These are phyloP conservation scores for Chlamydomonas asymmetrica DNA, from an alignment of 139 green algal genomes.

Conservation along the genomic window DNA sequence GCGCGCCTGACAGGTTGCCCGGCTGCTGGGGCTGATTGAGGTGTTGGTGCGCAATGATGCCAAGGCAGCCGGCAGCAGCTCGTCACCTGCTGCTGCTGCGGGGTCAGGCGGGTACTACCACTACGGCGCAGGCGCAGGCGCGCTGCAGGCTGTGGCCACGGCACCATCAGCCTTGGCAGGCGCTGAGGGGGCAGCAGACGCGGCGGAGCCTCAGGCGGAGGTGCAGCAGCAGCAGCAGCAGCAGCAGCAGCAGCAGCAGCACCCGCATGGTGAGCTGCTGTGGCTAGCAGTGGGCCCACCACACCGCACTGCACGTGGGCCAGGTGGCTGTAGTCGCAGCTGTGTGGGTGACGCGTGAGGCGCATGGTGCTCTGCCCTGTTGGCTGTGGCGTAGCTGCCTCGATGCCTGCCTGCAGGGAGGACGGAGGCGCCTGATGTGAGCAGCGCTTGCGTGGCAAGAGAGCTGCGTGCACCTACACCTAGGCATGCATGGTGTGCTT, in stretches of 20 bases:
- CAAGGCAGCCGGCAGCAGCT: not conserved
- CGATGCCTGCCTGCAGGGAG: not conserved
- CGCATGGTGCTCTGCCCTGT: not conserved
- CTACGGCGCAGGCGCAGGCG: not conserved
- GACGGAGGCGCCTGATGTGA: not conserved
- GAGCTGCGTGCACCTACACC: too few relatives aligned
- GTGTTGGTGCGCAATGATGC: conserved; percentile 14
- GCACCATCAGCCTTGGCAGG: not conserved
- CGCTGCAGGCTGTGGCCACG: not conserved
- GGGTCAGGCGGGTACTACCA: not conserved
- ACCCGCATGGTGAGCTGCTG: not conserved
- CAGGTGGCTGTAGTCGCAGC: not conserved
- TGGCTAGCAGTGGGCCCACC: not conserved
- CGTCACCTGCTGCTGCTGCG: not conserved
- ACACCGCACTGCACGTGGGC: not conserved
- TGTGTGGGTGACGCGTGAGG: not conserved
- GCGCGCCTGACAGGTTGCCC: not conserved
- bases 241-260: not conserved
- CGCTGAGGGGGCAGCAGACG: not conserved
- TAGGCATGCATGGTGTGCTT: too few relatives aligned
- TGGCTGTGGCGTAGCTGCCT: not conserved
- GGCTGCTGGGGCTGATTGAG: conserved; percentile 20
- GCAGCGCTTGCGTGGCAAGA: too few relatives aligned
- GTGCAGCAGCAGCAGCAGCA: not conserved
- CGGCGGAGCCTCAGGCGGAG: not conserved